Evolutionary conservation across 1,139 yeast species (phyloP).

Genomic region (Scheffersomyces titani): DNA sequence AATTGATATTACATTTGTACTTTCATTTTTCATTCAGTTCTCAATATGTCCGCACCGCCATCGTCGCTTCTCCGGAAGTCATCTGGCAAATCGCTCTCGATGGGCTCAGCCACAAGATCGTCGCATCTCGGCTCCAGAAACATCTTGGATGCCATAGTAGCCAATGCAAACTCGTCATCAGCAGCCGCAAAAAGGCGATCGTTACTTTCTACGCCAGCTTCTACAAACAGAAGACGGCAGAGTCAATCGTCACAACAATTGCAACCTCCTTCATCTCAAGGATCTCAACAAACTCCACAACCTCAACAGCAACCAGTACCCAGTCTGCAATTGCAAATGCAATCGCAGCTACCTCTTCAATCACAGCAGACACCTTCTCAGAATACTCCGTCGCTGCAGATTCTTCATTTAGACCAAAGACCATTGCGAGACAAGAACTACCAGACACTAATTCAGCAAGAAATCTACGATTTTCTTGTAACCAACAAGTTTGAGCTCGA

Average conservation of each 20-base stretch:
- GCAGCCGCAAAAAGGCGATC: conserved; percentile 32
- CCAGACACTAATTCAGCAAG: conserved; percentile 65
- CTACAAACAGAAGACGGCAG: conserved; percentile 34
- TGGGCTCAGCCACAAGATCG: conserved; percentile 38
- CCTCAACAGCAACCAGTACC: conserved; percentile 10
- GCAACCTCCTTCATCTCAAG: conserved; percentile 8
- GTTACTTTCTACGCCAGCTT: conserved; percentile 42
- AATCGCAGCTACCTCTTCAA: conserved; percentile 1
- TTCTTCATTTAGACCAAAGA: conserved; percentile 56
- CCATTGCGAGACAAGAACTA: conserved; percentile 75
- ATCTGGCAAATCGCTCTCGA: conserved; percentile 34
- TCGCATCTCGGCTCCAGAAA: conserved; percentile 23
- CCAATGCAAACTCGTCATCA: conserved; percentile 3
- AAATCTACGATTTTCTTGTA: conserved; percentile 64
- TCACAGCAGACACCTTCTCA: conserved; percentile 4
- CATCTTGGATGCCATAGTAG: conserved; percentile 11
- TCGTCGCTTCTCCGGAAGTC: conserved; percentile 29
- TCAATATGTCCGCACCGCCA: conserved; percentile 15
- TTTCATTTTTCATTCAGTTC: background rate
- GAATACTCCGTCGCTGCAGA: conserved; percentile 7
- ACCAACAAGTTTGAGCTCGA: conserved; percentile 70
- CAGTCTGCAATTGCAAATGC: conserved; percentile 8
- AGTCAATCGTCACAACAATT: conserved; percentile 19
- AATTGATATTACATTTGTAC: background rate
- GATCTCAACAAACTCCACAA: conserved; percentile 19